Evolutionary conservation across 177 flowering plant genomes (phyloP).

Genomic region (Vitis hybrid): DNA sequence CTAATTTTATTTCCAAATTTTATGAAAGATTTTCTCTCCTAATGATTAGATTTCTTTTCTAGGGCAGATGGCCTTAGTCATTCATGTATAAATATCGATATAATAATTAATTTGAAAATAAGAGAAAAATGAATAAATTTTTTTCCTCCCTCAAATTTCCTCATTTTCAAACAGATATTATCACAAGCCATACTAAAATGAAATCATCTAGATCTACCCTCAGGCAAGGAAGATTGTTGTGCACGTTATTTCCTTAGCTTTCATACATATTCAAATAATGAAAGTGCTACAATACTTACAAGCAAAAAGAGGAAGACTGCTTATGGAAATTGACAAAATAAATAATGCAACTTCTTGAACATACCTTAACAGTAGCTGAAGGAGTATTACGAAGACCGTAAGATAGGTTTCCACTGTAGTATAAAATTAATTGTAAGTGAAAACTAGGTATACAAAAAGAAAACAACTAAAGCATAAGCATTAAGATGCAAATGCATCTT

Average conservation of each 20-base stretch:
- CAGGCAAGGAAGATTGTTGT: not conserved
- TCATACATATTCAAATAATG: not conserved
- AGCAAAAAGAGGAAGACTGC: not conserved
- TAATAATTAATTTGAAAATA: too few relatives aligned
- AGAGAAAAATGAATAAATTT: too few relatives aligned
- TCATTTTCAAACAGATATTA: not conserved
- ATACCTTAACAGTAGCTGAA: constrained; percentile 64
- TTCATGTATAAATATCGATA: too few relatives aligned
- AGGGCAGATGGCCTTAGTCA: too few relatives aligned
- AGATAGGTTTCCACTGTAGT: constrained; percentile 69
- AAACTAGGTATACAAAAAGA: not conserved
- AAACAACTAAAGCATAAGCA: not conserved
- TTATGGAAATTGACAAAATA: not conserved
- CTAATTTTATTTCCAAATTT: too few relatives aligned
- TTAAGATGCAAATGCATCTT: not conserved
- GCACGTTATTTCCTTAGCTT: too few relatives aligned
- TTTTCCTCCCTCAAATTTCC: too few relatives aligned
- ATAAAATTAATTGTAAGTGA: not conserved
- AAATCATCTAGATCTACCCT: not conserved
- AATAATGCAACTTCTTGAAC: not conserved
- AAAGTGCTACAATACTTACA: not conserved
- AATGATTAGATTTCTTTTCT: too few relatives aligned
- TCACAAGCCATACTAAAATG: not conserved
- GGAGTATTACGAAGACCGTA: constrained; percentile 86
- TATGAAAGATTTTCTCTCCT: too few relatives aligned